Conservation (phyloP, 805 yeast genomes). For the Jamesozyma hellenica region DNA sequence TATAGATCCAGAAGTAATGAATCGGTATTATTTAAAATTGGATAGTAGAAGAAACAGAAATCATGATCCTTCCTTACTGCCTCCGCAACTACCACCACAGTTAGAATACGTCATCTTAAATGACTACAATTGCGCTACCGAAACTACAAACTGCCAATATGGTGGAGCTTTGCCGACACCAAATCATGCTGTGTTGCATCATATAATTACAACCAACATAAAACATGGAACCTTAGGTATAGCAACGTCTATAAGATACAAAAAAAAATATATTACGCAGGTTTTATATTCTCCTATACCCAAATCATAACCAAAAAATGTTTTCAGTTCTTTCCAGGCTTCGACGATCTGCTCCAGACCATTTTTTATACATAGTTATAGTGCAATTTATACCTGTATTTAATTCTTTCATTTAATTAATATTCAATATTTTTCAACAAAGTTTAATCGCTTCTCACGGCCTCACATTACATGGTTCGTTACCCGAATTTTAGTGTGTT, state of each 20-base stretch:
- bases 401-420: no score
- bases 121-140: slow-evolving; percentile 35
- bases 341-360: no score
- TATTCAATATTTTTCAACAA: no score
- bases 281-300: slow-evolving; percentile 69
- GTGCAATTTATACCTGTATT: no score
- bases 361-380: no score
- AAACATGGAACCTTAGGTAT: slow-evolving; percentile 89
- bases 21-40: slow-evolving; percentile 65
- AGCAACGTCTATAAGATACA: slow-evolving; percentile 80
- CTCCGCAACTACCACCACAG: slow-evolving; percentile 95
- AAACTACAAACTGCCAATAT: slow-evolving; percentile 7
- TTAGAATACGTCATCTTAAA: slow-evolving; percentile 86
- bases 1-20: slow-evolving; percentile 79
- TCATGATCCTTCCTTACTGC: slow-evolving; percentile 55
- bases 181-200: slow-evolving; percentile 86
- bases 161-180: slow-evolving; percentile 71
- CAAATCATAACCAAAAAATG: slow-evolving; percentile 1
- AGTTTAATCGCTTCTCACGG: no score
- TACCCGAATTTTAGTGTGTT: no score
- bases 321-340: no score
- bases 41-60: slow-evolving; percentile 46
- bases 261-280: slow-evolving; percentile 81
- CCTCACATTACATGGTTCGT: no score
- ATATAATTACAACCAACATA: slow-evolving; percentile 88